A percentile compares a stretch with the other conserved stretches of the same genome.
Evolutionary conservation across 371 early-diverging fungal species (phyloP).

Genomic region (Apophysomyces trapeziformis): DNA sequence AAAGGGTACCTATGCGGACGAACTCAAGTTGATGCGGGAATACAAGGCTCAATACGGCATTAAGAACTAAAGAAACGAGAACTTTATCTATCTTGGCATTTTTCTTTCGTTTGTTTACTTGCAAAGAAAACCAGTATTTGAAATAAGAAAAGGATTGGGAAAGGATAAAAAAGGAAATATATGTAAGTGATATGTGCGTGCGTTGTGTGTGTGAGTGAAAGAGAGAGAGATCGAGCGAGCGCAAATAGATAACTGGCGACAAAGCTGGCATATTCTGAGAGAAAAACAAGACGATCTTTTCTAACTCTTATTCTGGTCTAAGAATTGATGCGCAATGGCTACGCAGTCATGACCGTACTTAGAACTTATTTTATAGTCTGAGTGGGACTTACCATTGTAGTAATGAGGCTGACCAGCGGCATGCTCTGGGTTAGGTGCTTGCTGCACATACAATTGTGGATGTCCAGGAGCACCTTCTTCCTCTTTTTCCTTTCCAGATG

Average conservation of each 20-base stretch:
- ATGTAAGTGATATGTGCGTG: constrained; percentile 1
- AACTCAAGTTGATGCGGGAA: constrained; percentile 66
- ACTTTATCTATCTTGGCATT: constrained; percentile 5
- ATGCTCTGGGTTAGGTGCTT: constrained; percentile 16
- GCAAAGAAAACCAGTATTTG: neutral
- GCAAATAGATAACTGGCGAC: too few species aligned
- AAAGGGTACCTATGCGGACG: constrained; percentile 71
- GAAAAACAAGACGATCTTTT: constrained; percentile 54
- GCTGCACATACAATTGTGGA: constrained; percentile 27
- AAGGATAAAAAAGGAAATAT: constrained; percentile 3
- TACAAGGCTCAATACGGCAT: constrained; percentile 79
- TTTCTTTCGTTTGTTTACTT: neutral
- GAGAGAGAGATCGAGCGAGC: neutral
- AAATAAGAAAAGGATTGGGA: neutral
- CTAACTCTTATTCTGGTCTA: constrained; percentile 8
- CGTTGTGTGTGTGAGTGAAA: constrained; percentile 4
- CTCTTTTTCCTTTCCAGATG: constrained; percentile 56
- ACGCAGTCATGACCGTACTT: neutral
- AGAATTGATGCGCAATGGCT: constrained; percentile 6
- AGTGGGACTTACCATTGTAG: neutral
- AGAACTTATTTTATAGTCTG: neutral
- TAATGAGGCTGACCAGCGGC: constrained; percentile 3
- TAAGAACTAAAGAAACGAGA: constrained; percentile 28
- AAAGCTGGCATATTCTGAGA: constrained; percentile 36
- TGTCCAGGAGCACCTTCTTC: constrained; percentile 32